Base-by-base conservation (phyloP, 495 filamentous ascomycete genomes). In the Penicillium argentinense region DNA sequence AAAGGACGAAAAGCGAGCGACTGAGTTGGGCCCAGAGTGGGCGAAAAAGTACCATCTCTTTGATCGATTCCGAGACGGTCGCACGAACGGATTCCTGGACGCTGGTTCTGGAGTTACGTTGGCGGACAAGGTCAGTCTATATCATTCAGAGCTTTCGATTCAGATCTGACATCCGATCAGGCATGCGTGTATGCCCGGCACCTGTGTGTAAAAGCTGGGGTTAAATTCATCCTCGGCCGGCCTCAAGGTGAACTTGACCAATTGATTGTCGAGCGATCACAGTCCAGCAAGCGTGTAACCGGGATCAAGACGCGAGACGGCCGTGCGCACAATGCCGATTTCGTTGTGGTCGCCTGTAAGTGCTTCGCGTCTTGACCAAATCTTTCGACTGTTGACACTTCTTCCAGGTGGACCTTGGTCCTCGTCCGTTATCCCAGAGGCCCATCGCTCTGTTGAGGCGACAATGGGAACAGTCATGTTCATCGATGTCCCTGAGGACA, bases 111-210 rank as follows among this genome's bases (percentile, higher is more conserved):
- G 51, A 41, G 42, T 54, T 36, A 54, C 45, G 7, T 21, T 54
- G 12, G 51, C 51, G 11, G 51, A 54, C 34, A 54, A 54, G 13
- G 49, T 53, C 11, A 41, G 44, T n/a, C n/a, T n/a, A n/a, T n/a
- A n/a, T n/a, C n/a, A n/a, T n/a, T n/a, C n/a, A n/a, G n/a, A n/a
- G n/a, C n/a, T n/a, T n/a, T n/a, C 21, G 18, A 23, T 9, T n/a
- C 19, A 41, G n/a, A 46, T 34, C 46, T 45, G 16, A 14, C 12
- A 6, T n/a, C 23, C 39, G 11, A 11, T 7, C 39, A 53, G 49
- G 51, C 51, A n/a, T 54, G 51, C 30, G 46, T 49, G 13, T 54
- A 54, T 32, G 45, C 51, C 13, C 46, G 51, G 4, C 28, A 49
- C 27, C 21, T 54, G 16, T 54, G 51, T 33, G 24, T 45, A 45